Evolutionary conservation across 805 yeast species (phyloP).

Genomic region (Kregervanrija pseudodelftensis): DNA sequence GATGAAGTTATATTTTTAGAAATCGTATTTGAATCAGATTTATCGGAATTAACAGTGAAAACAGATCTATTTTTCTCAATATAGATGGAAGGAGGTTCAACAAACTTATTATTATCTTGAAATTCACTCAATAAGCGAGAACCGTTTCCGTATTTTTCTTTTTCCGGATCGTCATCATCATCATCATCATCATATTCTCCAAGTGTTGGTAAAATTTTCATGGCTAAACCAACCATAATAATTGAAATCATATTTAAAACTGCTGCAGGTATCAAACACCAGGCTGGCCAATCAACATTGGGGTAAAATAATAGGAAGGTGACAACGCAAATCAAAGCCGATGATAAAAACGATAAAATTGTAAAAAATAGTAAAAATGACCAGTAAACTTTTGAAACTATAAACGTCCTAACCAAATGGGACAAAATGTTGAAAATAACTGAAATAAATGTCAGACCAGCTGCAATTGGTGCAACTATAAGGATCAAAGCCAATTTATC

Average conservation of each 20-base stretch:
- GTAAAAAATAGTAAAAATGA: conserved; percentile 39
- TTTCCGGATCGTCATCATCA: not conserved
- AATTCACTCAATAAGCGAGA: too few species aligned
- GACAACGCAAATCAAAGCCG: conserved; percentile 50
- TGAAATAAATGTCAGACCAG: conserved; percentile 49
- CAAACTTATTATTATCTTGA: too few species aligned
- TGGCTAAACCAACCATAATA: conserved; percentile 40
- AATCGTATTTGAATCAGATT: not conserved
- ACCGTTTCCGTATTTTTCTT: not conserved
- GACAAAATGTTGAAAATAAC: conserved; percentile 27
- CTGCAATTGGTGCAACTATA: conserved; percentile 59
- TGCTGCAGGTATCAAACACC: conserved; percentile 66
- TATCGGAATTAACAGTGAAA: too few species aligned
- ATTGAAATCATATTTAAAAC: conserved; percentile 45
- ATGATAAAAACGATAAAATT: conserved; percentile 43
- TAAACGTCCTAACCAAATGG: not conserved
- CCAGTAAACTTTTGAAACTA: conserved; percentile 24
- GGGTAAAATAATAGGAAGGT: conserved; percentile 57
- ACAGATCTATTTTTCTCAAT: too few species aligned
- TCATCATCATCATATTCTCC: conserved; percentile 9
- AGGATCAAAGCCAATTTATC: conserved; percentile 46
- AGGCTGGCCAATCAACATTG: conserved; percentile 60
- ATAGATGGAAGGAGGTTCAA: too few species aligned
- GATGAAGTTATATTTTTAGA: not conserved
- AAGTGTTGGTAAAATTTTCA: conserved; percentile 12